phyloP scores from a whole-genome alignment of 2,329 filamentous ascomycete genomes.

The Fusarium verticillioides region DNA sequence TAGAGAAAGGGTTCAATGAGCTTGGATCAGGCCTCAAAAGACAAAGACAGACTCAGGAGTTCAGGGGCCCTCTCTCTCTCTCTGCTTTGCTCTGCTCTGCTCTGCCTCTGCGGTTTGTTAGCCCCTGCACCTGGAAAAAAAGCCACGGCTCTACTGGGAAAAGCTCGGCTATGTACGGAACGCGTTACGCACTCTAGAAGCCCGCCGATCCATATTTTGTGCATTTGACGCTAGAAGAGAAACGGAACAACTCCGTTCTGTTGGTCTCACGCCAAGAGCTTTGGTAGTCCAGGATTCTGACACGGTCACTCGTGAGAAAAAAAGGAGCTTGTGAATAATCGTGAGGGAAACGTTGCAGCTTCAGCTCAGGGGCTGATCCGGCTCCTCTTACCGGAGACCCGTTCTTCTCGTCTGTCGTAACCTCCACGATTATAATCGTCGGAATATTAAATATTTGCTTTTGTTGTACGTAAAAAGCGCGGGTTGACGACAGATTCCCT shows the following conservation, averaged over 20 bases:
- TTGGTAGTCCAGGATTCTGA: background rate
- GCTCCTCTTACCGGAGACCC: constrained; percentile 9
- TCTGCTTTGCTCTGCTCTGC: background rate
- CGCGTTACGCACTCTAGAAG: constrained; percentile 27
- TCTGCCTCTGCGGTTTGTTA: background rate
- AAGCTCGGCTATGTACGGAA: constrained; percentile 30
- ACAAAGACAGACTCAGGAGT: constrained; percentile 16
- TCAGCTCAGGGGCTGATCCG: constrained; percentile 20
- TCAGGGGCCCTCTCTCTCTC: constrained; percentile 11
- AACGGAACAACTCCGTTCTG: constrained; percentile 29
- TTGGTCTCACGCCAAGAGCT: constrained; percentile 13
- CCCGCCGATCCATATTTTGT: constrained; percentile 30
- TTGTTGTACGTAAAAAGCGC: constrained; percentile 8
- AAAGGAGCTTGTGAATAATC: background rate
- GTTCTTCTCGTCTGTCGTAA: background rate
- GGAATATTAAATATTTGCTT: background rate
- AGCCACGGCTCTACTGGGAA: constrained; percentile 16
- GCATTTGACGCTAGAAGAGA: constrained; percentile 25
- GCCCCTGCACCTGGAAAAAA: background rate
- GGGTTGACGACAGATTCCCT: background rate
- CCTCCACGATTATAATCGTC: background rate
- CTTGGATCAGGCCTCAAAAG: constrained; percentile 21
- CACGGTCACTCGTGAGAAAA: background rate
- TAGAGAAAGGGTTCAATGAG: constrained; percentile 20
- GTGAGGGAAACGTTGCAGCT: background rate